Evolutionary conservation across 2,329 filamentous ascomycete genomes (phyloP), one percentile per base, ranked within the genome.

Genomic region (Berkeleyomyces basicola): DNA sequence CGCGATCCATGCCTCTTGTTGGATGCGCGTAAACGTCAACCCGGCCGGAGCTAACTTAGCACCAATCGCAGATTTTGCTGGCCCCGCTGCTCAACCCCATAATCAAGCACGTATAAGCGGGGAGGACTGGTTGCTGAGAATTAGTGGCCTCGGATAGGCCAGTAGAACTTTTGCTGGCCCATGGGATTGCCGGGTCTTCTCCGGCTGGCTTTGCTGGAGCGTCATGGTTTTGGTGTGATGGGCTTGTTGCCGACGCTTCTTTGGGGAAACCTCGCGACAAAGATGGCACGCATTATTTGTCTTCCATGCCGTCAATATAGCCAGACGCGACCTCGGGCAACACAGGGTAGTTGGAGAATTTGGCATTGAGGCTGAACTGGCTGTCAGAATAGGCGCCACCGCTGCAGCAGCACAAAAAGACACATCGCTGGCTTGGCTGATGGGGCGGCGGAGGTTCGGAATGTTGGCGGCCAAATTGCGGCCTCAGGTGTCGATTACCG

Each of bases 141-240:
- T 64, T 64, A 53, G 43, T 64, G 42, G 44, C 46, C n/a, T 60
- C n/a, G 55, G 57, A 62, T 62, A 64, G 60, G 60, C 57, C 60
- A 64, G 39, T 40, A 58, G 57, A 23, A 60, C 33, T 59, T 43
- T 31, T 40, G 40, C 9, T 58, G 43, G 23, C 36, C 47, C 61
- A 61, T 60, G 60, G 23, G 63, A 62, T 64, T 64, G 7, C 63
- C 63, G 63, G 63, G 57, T 62, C 59, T 64, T 64, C 63, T 64
- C 60, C 63, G 63, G 60, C 55, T 37, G 40, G 16, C 0, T n/a
- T 53, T 53, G 23, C 23, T 47, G 11, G 16, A n/a, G 33, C 36
- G 42, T 16, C 3, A 43, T 53, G 43, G 59, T 49, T 49, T 33
- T 46, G 9, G 39, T 61, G 46, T 40, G 37, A 23, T 36, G 10